Evolutionary conservation across 495 filamentous ascomycete species (phyloP).

Genomic region (Podospora pseudopauciseta): DNA sequence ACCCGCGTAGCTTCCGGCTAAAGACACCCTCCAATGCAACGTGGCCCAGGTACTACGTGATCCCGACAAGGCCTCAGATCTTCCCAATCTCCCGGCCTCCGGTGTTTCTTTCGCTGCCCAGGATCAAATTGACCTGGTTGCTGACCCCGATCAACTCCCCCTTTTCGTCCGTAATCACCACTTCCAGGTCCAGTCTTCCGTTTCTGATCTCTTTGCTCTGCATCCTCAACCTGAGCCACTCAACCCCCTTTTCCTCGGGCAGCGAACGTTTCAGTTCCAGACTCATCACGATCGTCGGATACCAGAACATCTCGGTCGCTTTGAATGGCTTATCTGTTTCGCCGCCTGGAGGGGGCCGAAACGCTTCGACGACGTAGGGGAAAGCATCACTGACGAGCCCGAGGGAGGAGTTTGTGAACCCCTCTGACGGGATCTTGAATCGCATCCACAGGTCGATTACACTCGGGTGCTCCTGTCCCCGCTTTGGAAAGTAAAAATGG

Average conservation of each 20-base stretch:
- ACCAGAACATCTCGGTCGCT: conserved; percentile 53
- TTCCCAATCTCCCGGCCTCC: conserved; percentile 17
- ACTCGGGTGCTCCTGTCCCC: conserved; percentile 38
- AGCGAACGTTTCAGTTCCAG: conserved; percentile 64
- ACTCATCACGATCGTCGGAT: conserved; percentile 70
- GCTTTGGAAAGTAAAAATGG: conserved; percentile 53
- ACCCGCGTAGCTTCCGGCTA: not conserved
- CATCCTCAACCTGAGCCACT: conserved; percentile 63
- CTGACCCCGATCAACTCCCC: conserved; percentile 59
- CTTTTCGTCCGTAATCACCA: conserved; percentile 55
- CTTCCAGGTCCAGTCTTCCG: conserved; percentile 63
- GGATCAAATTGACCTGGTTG: conserved; percentile 59
- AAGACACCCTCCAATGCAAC: not conserved
- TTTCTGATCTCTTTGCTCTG: conserved; percentile 55
- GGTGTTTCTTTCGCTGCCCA: conserved; percentile 39
- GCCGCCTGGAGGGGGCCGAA: conserved; percentile 17
- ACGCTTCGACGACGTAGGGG: conserved; percentile 33
- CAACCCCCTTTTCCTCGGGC: conserved; percentile 50
- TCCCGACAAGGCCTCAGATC: not conserved
- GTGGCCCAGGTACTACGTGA: not conserved
- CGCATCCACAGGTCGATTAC: conserved; percentile 66
- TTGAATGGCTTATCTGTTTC: conserved; percentile 12
- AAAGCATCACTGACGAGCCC: conserved; percentile 57
- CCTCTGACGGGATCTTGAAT: conserved; percentile 42
- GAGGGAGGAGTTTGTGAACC: conserved; percentile 53